A percentile compares a stretch with the other conserved stretches of the same genome.
phyloP scores from a whole-genome alignment of 441 rosid genomes.

The Mallotus repandus region DNA sequence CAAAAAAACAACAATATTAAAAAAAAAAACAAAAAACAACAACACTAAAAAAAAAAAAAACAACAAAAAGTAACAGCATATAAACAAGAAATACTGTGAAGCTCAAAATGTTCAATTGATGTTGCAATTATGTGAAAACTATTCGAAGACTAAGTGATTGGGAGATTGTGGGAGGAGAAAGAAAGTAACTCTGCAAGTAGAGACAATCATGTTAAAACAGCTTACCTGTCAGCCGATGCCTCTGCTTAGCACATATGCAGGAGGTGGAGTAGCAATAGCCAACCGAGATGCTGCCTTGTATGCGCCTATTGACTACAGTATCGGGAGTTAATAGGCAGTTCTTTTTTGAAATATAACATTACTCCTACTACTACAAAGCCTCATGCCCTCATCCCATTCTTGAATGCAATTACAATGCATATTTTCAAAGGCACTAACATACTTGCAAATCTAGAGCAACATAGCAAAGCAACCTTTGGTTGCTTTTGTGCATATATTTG shows the following conservation, averaged over 20 bases:
- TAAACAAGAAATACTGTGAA: not conserved
- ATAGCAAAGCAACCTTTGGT: constrained; percentile 15
- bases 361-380: not conserved
- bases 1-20: no score
- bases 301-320: constrained; percentile 86
- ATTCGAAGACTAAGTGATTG: not conserved
- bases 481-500: not conserved
- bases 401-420: no score
- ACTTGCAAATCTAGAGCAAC: not conserved
- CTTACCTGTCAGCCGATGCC: constrained; percentile 96
- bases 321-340: constrained; percentile 4
- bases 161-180: not conserved
- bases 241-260: constrained; percentile 93
- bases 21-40: no score
- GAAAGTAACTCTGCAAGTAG: not conserved
- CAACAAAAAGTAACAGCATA: no score
- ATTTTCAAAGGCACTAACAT: not conserved
- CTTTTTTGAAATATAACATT: not conserved
- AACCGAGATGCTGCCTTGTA: constrained; percentile 93
- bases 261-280: constrained; percentile 98
- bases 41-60: no score
- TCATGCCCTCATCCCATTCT: no score
- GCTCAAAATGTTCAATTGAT: not conserved
- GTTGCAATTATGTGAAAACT: not conserved
- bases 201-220: constrained; percentile 8